A percentile compares a stretch with the other conserved stretches of the same genome.
phyloP scores from a whole-genome alignment of 768 basidiomycete species.

The Agaricus subrufescens region DNA sequence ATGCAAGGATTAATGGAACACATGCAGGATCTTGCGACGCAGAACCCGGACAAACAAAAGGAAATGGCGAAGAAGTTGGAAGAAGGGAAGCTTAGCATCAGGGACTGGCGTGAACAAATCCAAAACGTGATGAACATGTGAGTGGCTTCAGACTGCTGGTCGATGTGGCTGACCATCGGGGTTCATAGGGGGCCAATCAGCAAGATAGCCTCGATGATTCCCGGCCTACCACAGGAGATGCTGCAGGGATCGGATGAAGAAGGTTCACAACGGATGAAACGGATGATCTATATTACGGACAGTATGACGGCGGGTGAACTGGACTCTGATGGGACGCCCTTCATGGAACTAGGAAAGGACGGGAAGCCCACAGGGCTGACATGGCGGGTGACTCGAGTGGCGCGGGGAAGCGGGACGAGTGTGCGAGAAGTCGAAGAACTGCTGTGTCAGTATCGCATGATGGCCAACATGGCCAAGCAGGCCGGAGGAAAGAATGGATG shows the following conservation, averaged over 20 bases:
- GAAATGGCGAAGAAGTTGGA: conserved; percentile 98
- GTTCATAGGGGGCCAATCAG: conserved; percentile 90
- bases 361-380: conserved; percentile 84
- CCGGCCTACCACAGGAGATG: conserved; percentile 88
- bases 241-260: conserved; percentile 94
- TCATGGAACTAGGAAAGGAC: conserved; percentile 82
- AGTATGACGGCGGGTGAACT: conserved; percentile 93
- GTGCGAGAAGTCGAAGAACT: conserved; percentile 98
- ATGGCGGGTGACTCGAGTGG: conserved; percentile 86
- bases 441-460: conserved; percentile 95
- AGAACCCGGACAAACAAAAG: conserved; percentile 95
- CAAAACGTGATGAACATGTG: conserved; percentile 98
- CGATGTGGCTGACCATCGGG: conserved; percentile 5
- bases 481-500: conserved; percentile 97
- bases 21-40: conserved; percentile 92
- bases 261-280: conserved; percentile 84
- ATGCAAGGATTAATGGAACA: conserved; percentile 97
- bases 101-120: conserved; percentile 97
- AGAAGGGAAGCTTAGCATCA: conserved; percentile 93
- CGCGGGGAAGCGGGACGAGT: conserved; percentile 88
- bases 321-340: conserved; percentile 90
- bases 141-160: conserved; percentile 20
- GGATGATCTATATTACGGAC: conserved; percentile 98
- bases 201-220: conserved; percentile 99
- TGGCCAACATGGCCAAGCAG: conserved; percentile 98